Conservation (phyloP, 352 stramenopile species). For the Pythium dissimile region DNA sequence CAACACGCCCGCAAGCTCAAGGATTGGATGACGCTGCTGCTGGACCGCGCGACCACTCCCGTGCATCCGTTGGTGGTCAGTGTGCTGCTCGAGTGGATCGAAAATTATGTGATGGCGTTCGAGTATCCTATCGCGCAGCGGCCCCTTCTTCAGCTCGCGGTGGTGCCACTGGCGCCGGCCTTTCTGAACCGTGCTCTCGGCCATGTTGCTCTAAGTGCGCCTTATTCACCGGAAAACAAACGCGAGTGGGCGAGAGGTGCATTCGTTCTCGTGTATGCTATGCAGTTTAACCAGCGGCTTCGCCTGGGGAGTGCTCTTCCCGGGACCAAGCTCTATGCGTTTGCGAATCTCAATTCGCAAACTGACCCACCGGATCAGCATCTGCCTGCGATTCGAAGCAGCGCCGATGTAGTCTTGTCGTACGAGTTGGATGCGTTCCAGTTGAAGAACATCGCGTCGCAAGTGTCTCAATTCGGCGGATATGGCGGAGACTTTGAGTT, state of each 20-base stretch:
- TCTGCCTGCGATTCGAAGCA: constrained; percentile 6
- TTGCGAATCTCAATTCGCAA: constrained; percentile 20
- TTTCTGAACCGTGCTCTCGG: constrained; percentile 5
- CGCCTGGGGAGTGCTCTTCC: constrained; percentile 46
- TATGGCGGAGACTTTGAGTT: constrained; percentile 47
- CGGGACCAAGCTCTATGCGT: constrained; percentile 49
- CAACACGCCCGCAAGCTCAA: constrained; percentile 53
- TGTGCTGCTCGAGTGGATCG: constrained; percentile 62
- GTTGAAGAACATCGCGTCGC: constrained; percentile 28
- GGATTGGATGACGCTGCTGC: constrained; percentile 40
- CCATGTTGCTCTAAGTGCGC: not conserved
- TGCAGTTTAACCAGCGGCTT: constrained; percentile 70
- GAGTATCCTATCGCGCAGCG: constrained; percentile 62
- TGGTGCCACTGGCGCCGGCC: constrained; percentile 41
- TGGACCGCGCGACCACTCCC: constrained; percentile 39
- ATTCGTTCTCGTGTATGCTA: constrained; percentile 47
- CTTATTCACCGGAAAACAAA: constrained; percentile 1
- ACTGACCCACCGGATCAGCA: constrained; percentile 5
- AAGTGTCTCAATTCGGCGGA: constrained; percentile 31
- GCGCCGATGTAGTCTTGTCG: constrained; percentile 44
- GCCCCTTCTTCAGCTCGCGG: constrained; percentile 53
- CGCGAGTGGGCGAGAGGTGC: constrained; percentile 38
- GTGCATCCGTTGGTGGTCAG: constrained; percentile 53
- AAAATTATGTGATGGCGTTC: constrained; percentile 76
- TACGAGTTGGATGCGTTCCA: constrained; percentile 42